These are phyloP conservation scores for Chalara sp. DNA, from an alignment of 2,329 filamentous ascomycete species.

Conservation along the genomic window DNA sequence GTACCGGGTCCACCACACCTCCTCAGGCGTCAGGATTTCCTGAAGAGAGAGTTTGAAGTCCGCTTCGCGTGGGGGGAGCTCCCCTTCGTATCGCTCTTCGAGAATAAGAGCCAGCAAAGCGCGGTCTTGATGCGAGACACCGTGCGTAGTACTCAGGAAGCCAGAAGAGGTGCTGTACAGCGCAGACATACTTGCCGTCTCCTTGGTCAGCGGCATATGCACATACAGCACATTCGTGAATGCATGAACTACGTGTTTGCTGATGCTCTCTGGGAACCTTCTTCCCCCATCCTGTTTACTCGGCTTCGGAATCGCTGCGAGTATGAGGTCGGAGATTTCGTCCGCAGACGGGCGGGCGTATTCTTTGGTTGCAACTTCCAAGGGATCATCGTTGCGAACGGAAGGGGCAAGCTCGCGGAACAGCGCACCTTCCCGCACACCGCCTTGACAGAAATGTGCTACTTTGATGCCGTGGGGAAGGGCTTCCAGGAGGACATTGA, in stretches of 20 bases:
- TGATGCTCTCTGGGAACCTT: slow-evolving; percentile 34
- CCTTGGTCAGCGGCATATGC: slow-evolving; percentile 43
- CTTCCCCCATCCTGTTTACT: slow-evolving; percentile 13
- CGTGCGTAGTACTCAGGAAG: slow-evolving; percentile 52
- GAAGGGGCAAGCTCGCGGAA: slow-evolving; percentile 44
- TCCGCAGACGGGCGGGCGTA: slow-evolving; percentile 42
- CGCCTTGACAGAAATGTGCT: slow-evolving; percentile 65
- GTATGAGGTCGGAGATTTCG: slow-evolving; percentile 41
- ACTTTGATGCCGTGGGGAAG: slow-evolving; percentile 51
- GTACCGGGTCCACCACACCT: slow-evolving; percentile 61
- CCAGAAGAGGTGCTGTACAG: slow-evolving; percentile 59
- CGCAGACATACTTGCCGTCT: slow-evolving; percentile 49
- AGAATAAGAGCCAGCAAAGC: slow-evolving; percentile 55
- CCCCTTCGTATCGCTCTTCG: slow-evolving; percentile 57
- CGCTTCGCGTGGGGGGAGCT: slow-evolving; percentile 51
- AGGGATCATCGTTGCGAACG: slow-evolving; percentile 46
- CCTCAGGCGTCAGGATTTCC: slow-evolving; percentile 43
- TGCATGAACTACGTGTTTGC: slow-evolving; percentile 41
- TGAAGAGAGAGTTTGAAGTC: slow-evolving; percentile 47
- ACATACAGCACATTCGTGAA: slow-evolving; percentile 53
- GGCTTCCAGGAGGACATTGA: slow-evolving; percentile 54
- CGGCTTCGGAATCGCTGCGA: slow-evolving; percentile 35
- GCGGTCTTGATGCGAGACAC: slow-evolving; percentile 54
- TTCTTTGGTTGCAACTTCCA: slow-evolving; percentile 50
- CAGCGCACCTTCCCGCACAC: slow-evolving; percentile 60